Conservation (phyloP, 257 asterid species). For the Nicotiana tomentosiformis region DNA sequence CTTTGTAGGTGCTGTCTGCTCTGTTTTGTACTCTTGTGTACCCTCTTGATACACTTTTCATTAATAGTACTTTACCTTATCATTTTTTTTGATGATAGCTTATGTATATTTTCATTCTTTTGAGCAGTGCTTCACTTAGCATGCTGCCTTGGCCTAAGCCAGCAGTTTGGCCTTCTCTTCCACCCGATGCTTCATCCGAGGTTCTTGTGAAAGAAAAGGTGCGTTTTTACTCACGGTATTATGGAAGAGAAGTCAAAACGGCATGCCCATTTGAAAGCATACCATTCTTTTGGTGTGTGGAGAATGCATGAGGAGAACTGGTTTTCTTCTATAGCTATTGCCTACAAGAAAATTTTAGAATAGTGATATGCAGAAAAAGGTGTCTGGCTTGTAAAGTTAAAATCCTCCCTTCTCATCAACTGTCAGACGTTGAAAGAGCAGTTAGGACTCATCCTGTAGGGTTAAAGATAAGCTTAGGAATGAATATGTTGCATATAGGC, state of each 20-base stretch:
- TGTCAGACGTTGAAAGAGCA: neutral
- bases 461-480: neutral
- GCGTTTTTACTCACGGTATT: slow-evolving; percentile 22
- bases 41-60: too few relatives aligned
- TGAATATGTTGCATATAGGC: neutral
- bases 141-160: slow-evolving; percentile 99
- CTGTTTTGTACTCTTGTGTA: too few relatives aligned
- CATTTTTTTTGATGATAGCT: slow-evolving; percentile 10
- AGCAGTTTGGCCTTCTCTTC: slow-evolving; percentile 94
- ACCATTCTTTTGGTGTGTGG: slow-evolving; percentile 1
- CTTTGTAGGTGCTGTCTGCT: too few relatives aligned
- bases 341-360: neutral
- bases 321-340: neutral
- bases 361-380: neutral
- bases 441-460: neutral
- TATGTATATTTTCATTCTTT: slow-evolving; percentile 9
- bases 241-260: slow-evolving; percentile 4
- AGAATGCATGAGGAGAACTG: neutral
- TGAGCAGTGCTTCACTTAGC: slow-evolving; percentile 91
- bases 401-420: neutral
- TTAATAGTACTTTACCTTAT: too few relatives aligned
- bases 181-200: slow-evolving; percentile 75
- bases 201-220: slow-evolving; percentile 96
- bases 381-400: neutral
- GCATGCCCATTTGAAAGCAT: slow-evolving; percentile 2